phyloP scores from a whole-genome alignment of 2,329 filamentous ascomycete species.

The Colletotrichum lini region DNA sequence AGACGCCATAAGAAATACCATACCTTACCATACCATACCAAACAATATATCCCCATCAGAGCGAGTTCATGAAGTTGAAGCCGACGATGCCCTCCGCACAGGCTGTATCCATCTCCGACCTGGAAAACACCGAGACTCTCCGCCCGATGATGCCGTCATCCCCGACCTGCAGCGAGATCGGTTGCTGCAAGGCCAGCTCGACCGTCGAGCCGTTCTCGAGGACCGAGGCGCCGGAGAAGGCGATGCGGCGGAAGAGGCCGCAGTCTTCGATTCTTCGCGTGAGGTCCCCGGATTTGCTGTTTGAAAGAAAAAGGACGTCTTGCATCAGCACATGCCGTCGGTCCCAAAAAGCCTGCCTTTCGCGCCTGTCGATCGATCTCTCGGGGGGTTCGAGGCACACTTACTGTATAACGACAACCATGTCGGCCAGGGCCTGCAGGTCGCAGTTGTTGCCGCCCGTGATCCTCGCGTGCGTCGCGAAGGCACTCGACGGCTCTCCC shows the following conservation, averaged over 20 bases:
- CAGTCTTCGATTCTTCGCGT: slow-evolving; percentile 58
- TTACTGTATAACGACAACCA: slow-evolving; percentile 63
- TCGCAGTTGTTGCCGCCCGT: slow-evolving; percentile 47
- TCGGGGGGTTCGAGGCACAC: slow-evolving; percentile 37
- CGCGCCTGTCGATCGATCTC: no score
- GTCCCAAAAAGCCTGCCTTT: no score
- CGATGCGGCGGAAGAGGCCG: slow-evolving; percentile 58
- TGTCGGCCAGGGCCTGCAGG: slow-evolving; percentile 32
- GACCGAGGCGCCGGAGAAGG: slow-evolving; percentile 45
- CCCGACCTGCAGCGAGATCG: slow-evolving; percentile 61
- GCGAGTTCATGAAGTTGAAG: slow-evolving; percentile 54
- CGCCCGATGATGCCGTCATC: slow-evolving; percentile 64
- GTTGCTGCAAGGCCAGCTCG: slow-evolving; percentile 54
- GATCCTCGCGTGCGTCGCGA: slow-evolving; percentile 60
- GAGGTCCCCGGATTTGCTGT: slow-evolving; percentile 60
- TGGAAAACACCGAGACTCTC: slow-evolving; percentile 58
- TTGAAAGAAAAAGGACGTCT: not conserved
- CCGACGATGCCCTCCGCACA: slow-evolving; percentile 66
- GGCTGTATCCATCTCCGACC: slow-evolving; percentile 47
- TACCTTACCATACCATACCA: no score
- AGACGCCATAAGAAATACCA: not conserved
- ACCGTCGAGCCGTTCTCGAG: slow-evolving; percentile 42
- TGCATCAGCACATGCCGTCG: no score
- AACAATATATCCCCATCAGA: not conserved
- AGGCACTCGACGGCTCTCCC: slow-evolving; percentile 52